Evolutionary conservation across 148 eudicot species (phyloP).

Genomic region (Selenicereus undatus): DNA sequence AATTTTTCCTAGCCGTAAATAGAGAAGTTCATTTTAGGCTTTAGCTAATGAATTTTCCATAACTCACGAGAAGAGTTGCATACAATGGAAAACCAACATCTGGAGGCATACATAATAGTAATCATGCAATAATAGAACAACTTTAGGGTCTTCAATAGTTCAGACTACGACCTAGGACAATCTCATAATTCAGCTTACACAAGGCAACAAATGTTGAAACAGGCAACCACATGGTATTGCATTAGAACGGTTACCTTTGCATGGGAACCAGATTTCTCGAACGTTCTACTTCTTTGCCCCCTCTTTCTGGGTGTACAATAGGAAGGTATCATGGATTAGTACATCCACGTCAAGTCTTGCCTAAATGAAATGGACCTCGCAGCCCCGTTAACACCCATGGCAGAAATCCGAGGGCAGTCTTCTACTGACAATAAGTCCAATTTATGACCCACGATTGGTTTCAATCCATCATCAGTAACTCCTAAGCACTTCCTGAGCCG

Average conservation of each 20-base stretch:
- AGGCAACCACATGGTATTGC: not conserved
- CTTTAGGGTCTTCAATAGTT: too few relatives aligned
- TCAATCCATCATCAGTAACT: slow-evolving; percentile 70
- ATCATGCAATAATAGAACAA: too few relatives aligned
- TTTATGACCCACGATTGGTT: slow-evolving; percentile 54
- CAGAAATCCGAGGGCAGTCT: slow-evolving; percentile 82
- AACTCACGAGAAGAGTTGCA: too few relatives aligned
- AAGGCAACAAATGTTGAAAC: not conserved
- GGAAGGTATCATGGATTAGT: slow-evolving; percentile 26
- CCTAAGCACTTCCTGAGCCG: slow-evolving; percentile 72
- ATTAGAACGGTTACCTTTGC: not conserved
- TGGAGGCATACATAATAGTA: too few relatives aligned
- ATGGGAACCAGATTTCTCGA: not conserved
- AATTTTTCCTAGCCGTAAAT: too few relatives aligned
- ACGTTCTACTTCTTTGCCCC: not conserved
- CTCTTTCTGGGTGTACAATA: not conserved
- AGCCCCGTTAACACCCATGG: slow-evolving; percentile 56
- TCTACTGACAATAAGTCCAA: slow-evolving; percentile 52
- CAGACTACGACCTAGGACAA: not conserved
- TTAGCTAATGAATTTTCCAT: too few relatives aligned
- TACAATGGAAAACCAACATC: too few relatives aligned
- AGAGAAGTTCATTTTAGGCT: too few relatives aligned
- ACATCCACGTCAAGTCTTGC: slow-evolving; percentile 90
- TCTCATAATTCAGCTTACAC: not conserved
- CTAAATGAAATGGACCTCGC: slow-evolving; percentile 61